Evolutionary conservation across 495 filamentous ascomycete species (phyloP), one percentile per base, ranked within the genome.

Genomic region (Xylaria sp.): DNA sequence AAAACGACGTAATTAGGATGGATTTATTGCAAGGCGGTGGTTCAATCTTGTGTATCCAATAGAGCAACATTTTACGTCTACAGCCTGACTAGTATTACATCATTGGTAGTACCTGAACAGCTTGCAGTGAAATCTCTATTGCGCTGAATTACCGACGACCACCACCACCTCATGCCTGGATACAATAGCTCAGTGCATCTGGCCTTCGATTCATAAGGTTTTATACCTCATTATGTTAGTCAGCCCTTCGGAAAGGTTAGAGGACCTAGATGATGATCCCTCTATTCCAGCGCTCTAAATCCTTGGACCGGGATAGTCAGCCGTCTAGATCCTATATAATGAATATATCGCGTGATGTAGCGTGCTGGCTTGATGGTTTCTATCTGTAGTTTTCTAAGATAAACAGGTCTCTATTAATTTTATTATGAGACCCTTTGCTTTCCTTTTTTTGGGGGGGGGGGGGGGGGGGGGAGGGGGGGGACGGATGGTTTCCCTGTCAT

Each of bases 21-120:
- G 62, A 55, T 72, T 64, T 37, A 46, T 71, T 73, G 69, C 67
- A 71, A 69, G 46, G 73, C 35, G 75, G 69, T 72, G 52, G 68
- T 71, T 65, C 48, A 66, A 58, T 73, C 62, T 72, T 68, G 66
- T 77, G 75, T 77, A 77, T 75, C 68, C 75, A 77, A 77, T 77
- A 77, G 73, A 77, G 64, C 61, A 70, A 68, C 63, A 66, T 72
- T 71, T 61, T 73, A 43, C 58, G 64, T 67, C 68, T 57, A 62
- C 70, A 35, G n/a, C 50, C 15, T 33, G n/a, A 64, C 21, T 26
- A 43, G 17, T 40, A 40, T 61, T 61, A 2, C 33, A 61, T 40
- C 5, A 19, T 5, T 15, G 12, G 9, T 31, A 15, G 35, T 35
- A 35, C 53, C 31, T 6, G 14, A 4, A 40, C 12, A 35, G 14